These are phyloP conservation scores for Aspergillus viridinutans DNA, from an alignment of 2,329 filamentous ascomycete species.

Conservation along the genomic window DNA sequence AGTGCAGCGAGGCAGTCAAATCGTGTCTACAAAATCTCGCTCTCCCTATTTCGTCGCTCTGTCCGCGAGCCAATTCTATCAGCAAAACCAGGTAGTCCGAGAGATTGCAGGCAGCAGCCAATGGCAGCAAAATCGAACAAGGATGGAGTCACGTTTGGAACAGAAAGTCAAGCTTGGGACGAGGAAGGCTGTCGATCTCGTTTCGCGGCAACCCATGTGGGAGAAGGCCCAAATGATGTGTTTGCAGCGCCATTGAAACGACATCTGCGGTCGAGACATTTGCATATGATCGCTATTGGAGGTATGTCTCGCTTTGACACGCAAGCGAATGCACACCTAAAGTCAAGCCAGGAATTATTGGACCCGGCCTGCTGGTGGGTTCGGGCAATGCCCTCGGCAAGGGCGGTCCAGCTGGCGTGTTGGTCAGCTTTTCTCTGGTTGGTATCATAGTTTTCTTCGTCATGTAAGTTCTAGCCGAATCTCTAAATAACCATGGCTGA, in stretches of 20 bases:
- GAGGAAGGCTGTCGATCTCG: neutral
- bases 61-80: neutral
- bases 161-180: neutral
- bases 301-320: slow-evolving; percentile 40
- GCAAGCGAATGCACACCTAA: slow-evolving; percentile 15
- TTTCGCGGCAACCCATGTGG: neutral
- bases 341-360: slow-evolving; percentile 51
- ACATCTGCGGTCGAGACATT: slow-evolving; percentile 53
- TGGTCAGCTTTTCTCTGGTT: slow-evolving; percentile 70
- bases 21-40: neutral
- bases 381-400: slow-evolving; percentile 64
- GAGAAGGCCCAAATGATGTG: neutral
- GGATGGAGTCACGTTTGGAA: neutral
- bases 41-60: neutral
- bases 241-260: slow-evolving; percentile 34
- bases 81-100: neutral
- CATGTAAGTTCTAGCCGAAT: slow-evolving; percentile 24
- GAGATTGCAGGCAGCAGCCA: neutral
- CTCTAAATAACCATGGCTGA: slow-evolving; percentile 40
- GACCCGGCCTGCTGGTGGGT: slow-evolving; percentile 68
- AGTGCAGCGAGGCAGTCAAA: neutral
- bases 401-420: slow-evolving; percentile 65
- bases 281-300: slow-evolving; percentile 61
- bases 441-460: slow-evolving; percentile 60
- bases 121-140: neutral